Base-by-base conservation (phyloP, 305 asterid species). In the Stenogyne calaminthoides region DNA sequence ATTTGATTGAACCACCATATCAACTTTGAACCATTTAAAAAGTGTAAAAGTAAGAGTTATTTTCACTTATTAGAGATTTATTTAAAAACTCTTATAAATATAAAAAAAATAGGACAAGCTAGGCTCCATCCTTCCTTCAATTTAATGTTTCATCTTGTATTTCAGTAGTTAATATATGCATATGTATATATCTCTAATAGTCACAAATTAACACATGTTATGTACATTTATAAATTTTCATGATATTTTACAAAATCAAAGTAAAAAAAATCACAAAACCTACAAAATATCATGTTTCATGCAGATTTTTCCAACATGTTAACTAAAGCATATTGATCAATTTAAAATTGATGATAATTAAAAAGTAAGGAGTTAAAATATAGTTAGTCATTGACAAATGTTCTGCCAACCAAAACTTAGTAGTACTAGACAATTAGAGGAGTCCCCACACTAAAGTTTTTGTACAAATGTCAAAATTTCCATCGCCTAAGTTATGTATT, bases 351-450 rank as follows among this genome's bases (percentile, higher is more conserved):
- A n/a, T n/a, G n/a, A n/a, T n/a, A n/a, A n/a, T 14, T 46, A n/a
- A 44, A 46, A 14, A 47, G 19, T 0, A 5, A 47, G 0, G 19
- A 14, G n/a, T 47, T 0, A 47, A 47, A 4, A 3, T 12, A 46
- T 14, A 46, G 16, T 4, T 16, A 2, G 69, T 0, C 74, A 59
- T 72, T 39, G 61, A 74, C 82, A 83, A 80, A 73, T 71, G 80
- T 37, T 32, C 78, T 71, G 75, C 80, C 83, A 76, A 76, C 74
- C 78, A 75, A 78, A 81, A 44, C 71, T 19, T 76, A 55, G 60
- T 42, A 63, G n/a, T n/a, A n/a, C 67, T 57, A 54, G 61, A 64
- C 14, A 56, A 47, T n/a, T n/a, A n/a, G n/a, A n/a, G n/a, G n/a
- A n/a, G 55, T 47, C 19, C 55, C 76, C 75, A 59, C 76, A 67